Percentiles rank a stretch among this genome's conserved stretches.
phyloP scores from a whole-genome alignment of 2,329 filamentous ascomycete species.

The Colletotrichum neosansevieriae region DNA sequence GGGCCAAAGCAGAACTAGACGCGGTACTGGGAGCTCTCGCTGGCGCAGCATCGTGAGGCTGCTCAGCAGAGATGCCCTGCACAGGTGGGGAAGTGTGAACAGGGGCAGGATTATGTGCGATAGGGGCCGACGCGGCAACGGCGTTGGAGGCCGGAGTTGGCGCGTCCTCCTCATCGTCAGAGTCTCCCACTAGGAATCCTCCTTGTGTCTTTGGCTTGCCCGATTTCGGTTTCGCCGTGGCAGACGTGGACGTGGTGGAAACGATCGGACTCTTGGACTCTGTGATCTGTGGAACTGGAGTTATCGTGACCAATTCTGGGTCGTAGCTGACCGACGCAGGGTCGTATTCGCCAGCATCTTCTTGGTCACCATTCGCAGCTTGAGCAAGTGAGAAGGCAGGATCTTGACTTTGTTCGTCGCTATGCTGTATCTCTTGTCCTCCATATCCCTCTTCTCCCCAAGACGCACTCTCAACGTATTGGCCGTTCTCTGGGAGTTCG shows the following conservation, averaged over 20 bases:
- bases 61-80: conserved; percentile 37
- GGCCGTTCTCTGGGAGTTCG: conserved; percentile 39
- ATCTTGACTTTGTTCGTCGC: conserved; percentile 66
- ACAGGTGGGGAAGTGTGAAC: conserved; percentile 31
- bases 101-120: conserved; percentile 17
- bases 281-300: conserved; percentile 44
- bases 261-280: conserved; percentile 47
- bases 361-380: conserved; percentile 55
- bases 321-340: conserved; percentile 60
- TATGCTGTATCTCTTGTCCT: conserved; percentile 66
- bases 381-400: conserved; percentile 56
- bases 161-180: conserved; percentile 66
- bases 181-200: conserved; percentile 71
- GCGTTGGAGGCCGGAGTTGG: conserved; percentile 31
- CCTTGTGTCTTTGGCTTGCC: conserved; percentile 71
- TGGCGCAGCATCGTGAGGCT: conserved; percentile 43
- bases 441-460: conserved; percentile 68
- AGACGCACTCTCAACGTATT: conserved; percentile 54
- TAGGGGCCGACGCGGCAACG: conserved; percentile 13
- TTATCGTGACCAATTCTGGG: conserved; percentile 64
- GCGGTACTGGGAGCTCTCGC: conserved; percentile 32
- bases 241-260: conserved; percentile 40
- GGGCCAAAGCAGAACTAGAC: conserved; percentile 52
- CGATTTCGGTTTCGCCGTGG: conserved; percentile 43
- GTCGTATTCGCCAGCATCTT: conserved; percentile 63